phyloP scores from a whole-genome alignment of 495 filamentous ascomycete species.

The Lindgomyces ingoldianus region DNA sequence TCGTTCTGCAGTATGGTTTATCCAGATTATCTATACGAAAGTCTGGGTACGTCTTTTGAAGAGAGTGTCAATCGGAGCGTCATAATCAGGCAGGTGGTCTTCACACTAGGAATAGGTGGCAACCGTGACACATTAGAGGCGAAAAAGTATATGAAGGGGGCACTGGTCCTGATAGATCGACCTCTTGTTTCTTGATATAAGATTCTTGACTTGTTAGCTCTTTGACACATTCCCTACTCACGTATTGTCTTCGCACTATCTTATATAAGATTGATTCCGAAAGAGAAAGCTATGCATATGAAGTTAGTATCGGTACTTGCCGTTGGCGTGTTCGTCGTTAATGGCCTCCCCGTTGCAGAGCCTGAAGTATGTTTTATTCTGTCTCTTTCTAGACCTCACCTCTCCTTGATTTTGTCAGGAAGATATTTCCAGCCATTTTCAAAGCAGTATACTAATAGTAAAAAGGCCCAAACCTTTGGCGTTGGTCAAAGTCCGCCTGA shows the following conservation, averaged over 20 bases:
- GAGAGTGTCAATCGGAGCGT: background rate
- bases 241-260: background rate
- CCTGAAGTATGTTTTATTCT: conserved; percentile 19
- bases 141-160: conserved; percentile 35
- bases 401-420: background rate
- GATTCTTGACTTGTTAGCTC: background rate
- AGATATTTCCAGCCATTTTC: background rate
- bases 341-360: conserved; percentile 22
- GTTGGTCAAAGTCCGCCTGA: background rate
- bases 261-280: background rate
- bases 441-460: background rate
- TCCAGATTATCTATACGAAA: conserved; percentile 35
- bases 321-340: conserved; percentile 23
- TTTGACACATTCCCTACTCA: background rate
- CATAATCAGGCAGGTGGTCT: conserved; percentile 1
- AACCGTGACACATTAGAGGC: conserved; percentile 20
- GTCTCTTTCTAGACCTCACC: background rate
- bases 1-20: conserved; percentile 32
- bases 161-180: conserved; percentile 7
- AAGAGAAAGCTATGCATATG: conserved; percentile 21
- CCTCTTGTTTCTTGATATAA: conserved; percentile 13
- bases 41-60: conserved; percentile 18
- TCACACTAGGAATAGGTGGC: conserved; percentile 11
- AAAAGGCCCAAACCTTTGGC: background rate
- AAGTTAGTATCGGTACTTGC: conserved; percentile 25